phyloP scores from a whole-genome alignment of 2,329 filamentous ascomycete genomes.

The Aspergillus tamarii region DNA sequence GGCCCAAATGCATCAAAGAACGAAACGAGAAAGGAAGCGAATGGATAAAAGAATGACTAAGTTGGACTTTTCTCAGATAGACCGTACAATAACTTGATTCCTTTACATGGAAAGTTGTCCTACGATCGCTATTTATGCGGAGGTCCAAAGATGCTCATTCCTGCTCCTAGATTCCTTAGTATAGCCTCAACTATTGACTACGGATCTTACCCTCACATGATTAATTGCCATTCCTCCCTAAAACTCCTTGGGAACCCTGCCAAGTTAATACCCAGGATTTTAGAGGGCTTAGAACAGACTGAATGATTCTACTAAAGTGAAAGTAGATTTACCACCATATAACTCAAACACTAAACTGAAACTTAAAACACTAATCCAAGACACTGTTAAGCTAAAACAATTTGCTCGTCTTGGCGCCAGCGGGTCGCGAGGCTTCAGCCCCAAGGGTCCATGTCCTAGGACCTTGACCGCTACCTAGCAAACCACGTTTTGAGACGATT shows the following conservation, averaged over 20 bases:
- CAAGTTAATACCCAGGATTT: background rate
- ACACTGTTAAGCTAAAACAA: background rate
- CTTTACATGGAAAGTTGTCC: background rate
- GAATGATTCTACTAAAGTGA: background rate
- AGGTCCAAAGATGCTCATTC: background rate
- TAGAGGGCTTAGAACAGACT: background rate
- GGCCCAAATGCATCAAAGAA: background rate
- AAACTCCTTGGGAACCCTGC: background rate
- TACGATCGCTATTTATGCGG: conserved; percentile 1
- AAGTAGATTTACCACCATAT: background rate
- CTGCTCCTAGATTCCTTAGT: background rate
- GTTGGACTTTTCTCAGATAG: background rate
- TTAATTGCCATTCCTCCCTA: background rate
- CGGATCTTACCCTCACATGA: background rate
- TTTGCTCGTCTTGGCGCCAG: background rate
- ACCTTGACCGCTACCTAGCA: background rate
- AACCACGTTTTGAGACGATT: background rate
- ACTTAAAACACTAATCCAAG: background rate
- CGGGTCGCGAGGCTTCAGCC: background rate
- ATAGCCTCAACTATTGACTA: background rate
- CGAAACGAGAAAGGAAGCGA: background rate
- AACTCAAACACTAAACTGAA: background rate
- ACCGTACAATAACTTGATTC: background rate
- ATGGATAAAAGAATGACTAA: background rate
- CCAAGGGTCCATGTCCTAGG: background rate